Conservation (phyloP, 1,284 basidiomycete species). For the Sphaerobolus stellatus region DNA sequence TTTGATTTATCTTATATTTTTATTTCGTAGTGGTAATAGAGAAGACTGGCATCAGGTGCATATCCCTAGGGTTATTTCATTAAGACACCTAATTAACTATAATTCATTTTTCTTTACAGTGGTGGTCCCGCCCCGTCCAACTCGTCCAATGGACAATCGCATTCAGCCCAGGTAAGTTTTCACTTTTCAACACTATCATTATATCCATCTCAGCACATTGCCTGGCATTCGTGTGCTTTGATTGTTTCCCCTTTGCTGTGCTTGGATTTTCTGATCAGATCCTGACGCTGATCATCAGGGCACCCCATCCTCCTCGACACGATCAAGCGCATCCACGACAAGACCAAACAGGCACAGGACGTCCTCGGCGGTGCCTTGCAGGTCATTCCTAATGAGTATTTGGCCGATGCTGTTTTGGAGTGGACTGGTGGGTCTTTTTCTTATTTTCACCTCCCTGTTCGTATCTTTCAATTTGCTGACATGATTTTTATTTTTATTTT, state of each 20-base stretch:
- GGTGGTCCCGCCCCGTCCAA: slow-evolving; percentile 23
- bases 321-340: slow-evolving; percentile 32
- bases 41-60: slow-evolving; percentile 22
- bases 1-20: not conserved
- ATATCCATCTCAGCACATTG: not conserved
- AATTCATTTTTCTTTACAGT: slow-evolving; percentile 9
- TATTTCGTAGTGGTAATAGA: slow-evolving; percentile 13
- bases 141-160: slow-evolving; percentile 37
- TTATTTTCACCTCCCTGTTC: no score
- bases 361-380: slow-evolving; percentile 2
- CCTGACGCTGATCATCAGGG: no score
- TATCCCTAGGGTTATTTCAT: not conserved
- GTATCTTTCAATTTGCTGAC: slow-evolving; percentile 1
- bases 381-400: slow-evolving; percentile 12
- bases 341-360: slow-evolving; percentile 17
- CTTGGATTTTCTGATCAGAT: no score
- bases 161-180: slow-evolving; percentile 3
- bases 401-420: slow-evolving; percentile 30
- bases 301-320: slow-evolving; percentile 39
- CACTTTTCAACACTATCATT: not conserved
- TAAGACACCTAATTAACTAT: not conserved
- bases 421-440: no score
- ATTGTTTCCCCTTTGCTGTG: no score
- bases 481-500: not conserved
- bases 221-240: slow-evolving; percentile 7